Percentiles rank a stretch among this genome's conserved stretches.
phyloP scores from a whole-genome alignment of 495 filamentous ascomycete species.

The Penicillium psychrofluorescens region DNA sequence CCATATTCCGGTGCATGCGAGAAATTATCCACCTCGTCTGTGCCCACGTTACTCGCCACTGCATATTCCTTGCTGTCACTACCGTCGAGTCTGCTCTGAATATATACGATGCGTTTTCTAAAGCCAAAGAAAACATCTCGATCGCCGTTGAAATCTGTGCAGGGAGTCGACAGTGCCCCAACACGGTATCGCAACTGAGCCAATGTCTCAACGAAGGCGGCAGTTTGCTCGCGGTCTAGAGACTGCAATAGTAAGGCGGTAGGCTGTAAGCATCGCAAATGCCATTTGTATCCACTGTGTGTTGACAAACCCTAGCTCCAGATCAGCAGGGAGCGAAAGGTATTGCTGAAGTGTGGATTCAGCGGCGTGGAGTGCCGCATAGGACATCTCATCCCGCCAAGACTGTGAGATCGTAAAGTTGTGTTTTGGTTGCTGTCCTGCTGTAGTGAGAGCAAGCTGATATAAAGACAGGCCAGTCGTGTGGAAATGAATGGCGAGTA shows the following conservation, averaged over 20 bases:
- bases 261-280: conserved; percentile 14
- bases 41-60: neutral
- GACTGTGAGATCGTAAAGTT: neutral
- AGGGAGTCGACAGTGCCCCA: conserved; percentile 6
- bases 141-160: conserved; percentile 10
- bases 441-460: conserved; percentile 10
- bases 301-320: conserved; percentile 14
- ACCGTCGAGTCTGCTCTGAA: conserved; percentile 1
- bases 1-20: neutral
- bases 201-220: conserved; percentile 5
- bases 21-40: neutral
- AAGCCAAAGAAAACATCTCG: conserved; percentile 11
- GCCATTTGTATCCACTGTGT: conserved; percentile 19
- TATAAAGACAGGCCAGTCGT: conserved; percentile 14
- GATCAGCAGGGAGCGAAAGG: conserved; percentile 7
- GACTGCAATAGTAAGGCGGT: conserved; percentile 3
- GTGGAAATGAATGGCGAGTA: conserved; percentile 16
- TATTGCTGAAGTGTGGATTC: conserved; percentile 8
- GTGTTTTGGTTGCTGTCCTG: neutral
- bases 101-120: conserved; percentile 4
- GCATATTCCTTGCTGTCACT: neutral
- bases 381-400: conserved; percentile 2
- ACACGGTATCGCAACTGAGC: conserved; percentile 7
- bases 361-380: conserved; percentile 5
- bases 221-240: neutral